phyloP scores from a whole-genome alignment of 208 protist genomes.

The Acanthamoeba healyi region DNA sequence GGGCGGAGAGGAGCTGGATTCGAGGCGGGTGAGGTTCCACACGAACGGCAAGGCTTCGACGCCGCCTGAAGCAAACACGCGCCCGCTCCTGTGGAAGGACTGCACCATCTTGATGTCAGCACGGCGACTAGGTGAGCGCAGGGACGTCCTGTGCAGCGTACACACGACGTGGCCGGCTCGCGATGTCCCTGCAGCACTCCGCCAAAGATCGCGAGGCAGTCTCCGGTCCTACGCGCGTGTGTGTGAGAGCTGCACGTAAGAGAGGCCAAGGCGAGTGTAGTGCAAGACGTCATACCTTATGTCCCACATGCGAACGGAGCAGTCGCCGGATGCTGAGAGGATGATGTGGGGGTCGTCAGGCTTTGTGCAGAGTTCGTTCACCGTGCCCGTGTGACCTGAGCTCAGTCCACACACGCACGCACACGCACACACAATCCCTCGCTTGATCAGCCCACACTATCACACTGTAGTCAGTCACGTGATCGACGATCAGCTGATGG shows the following conservation, averaged over 20 bases:
- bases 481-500: too few species aligned
- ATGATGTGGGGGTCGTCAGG: not conserved
- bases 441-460: constrained; percentile 81
- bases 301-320: not conserved
- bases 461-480: too few species aligned
- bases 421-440: too few species aligned
- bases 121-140: too few species aligned
- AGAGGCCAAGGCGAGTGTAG: too few species aligned
- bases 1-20: not conserved
- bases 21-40: not conserved
- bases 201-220: not conserved
- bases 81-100: not conserved
- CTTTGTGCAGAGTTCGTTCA: not conserved
- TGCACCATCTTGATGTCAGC: too few species aligned
- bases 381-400: not conserved
- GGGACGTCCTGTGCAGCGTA: too few species aligned
- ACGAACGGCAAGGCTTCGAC: not conserved
- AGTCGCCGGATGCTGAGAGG: not conserved
- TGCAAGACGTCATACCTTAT: not conserved
- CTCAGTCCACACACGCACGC: too few species aligned
- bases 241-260: too few species aligned
- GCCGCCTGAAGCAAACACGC: not conserved
- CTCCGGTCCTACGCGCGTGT: not conserved
- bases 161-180: not conserved
- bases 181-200: not conserved